Conservation (phyloP, 805 yeast species). For the Candida qinlingensis region DNA sequence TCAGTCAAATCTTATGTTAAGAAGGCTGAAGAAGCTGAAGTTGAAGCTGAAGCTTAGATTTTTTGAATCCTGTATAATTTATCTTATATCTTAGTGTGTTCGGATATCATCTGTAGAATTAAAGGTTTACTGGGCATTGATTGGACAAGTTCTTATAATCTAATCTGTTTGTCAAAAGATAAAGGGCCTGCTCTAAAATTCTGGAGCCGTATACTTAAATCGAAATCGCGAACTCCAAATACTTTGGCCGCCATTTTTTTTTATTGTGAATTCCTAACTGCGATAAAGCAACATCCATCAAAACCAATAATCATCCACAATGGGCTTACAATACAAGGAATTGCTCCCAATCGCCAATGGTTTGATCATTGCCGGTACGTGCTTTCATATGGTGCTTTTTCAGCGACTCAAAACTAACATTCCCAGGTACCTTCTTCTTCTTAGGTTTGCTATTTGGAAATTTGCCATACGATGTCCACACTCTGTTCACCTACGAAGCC, state of each 20-base stretch:
- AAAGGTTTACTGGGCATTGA: too few species aligned
- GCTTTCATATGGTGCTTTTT: background rate
- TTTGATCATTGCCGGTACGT: conserved; percentile 35
- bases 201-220: too few species aligned
- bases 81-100: background rate
- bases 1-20: conserved; percentile 67
- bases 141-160: too few species aligned
- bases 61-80: background rate
- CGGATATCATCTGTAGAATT: too few species aligned
- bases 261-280: too few species aligned
- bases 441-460: conserved; percentile 77
- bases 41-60: conserved; percentile 4
- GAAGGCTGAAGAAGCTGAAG: conserved; percentile 27
- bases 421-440: conserved; percentile 58
- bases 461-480: conserved; percentile 73
- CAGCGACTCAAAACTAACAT: background rate
- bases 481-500: conserved; percentile 59
- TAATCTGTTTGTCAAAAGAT: too few species aligned
- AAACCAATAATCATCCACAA: background rate
- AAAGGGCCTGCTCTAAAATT: too few species aligned
- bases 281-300: too few species aligned
- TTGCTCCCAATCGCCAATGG: conserved; percentile 42
- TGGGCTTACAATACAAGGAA: conserved; percentile 35
- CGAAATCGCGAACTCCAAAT: too few species aligned
- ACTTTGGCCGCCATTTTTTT: too few species aligned